Conservation (phyloP, 106 monocot genomes). For the Phalaenopsis equestris region DNA sequence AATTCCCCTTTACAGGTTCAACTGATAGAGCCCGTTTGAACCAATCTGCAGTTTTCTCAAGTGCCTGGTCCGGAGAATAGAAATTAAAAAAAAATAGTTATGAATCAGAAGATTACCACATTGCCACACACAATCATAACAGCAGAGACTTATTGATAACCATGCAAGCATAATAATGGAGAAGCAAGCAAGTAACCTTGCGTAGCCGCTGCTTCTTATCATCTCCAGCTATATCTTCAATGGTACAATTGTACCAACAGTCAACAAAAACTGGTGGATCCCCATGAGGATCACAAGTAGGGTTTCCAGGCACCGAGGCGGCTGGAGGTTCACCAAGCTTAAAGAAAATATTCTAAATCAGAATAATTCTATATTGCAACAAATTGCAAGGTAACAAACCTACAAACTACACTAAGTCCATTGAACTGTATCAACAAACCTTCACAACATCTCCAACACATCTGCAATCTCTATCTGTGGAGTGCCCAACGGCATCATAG, state of each 20-base stretch:
- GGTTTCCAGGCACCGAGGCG: constrained; percentile 27
- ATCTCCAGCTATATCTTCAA: constrained; percentile 79
- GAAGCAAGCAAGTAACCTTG: constrained; percentile 38
- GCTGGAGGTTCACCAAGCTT: constrained; percentile 91
- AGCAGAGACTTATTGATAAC: not conserved
- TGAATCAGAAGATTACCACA: not conserved
- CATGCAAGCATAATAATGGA: not conserved
- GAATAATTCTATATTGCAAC: not conserved
- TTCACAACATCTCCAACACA: constrained; percentile 82
- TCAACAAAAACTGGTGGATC: constrained; percentile 85
- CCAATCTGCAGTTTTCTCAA: constrained; percentile 91
- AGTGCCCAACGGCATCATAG: constrained; percentile 96
- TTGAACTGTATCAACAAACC: constrained; percentile 20
- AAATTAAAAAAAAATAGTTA: not conserved
- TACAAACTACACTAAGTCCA: not conserved
- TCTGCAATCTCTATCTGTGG: constrained; percentile 80
- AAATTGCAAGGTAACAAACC: not conserved
- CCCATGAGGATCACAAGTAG: constrained; percentile 66
- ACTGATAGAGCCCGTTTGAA: constrained; percentile 81
- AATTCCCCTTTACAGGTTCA: constrained; percentile 91
- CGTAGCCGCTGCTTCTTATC: constrained; percentile 90
- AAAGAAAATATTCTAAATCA: constrained; percentile 14
- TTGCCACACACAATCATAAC: not conserved
- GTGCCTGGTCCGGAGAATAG: constrained; percentile 36
- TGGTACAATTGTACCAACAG: constrained; percentile 93